Evolutionary conservation across 306 rosid species (phyloP), one percentile per base, ranked within the genome.

Genomic region (Cicer judaicum): DNA sequence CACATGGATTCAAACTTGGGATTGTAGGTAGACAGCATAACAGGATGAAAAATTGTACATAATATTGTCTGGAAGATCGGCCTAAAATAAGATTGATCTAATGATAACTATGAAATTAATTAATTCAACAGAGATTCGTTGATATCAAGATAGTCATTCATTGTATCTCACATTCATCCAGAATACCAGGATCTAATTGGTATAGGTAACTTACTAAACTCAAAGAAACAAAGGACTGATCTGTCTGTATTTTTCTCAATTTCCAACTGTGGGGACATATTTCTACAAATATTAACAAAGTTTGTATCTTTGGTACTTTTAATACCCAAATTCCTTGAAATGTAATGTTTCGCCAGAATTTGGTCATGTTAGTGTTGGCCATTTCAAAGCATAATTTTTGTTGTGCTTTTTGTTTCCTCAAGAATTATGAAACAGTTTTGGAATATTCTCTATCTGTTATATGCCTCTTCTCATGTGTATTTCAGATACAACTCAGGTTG

Each of bases 401-500:
- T 47, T 44, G 59, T 72, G 11, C 41, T 40, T 54, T 64, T 48
- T 70, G 7, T 61, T 57, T 8, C 70, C 60, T 65, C 56, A 61
- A 52, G 64, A 78, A 69, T 9, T 68, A 54, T 73, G 21, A 19
- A 19, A 19, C 21, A 13, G 12, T 64, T 75, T 61, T 75, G 54
- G 53, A 14, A 68, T 77, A 15, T n/a, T 34, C 55, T 80, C 59
- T 75, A 72, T 54, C 43, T 47, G 8, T 34, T 10, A 59, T 72
- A 38, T 42, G 38, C 65, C 36, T 54, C 44, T 39, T 81, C 24
- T 53, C 54, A 48, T 78, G 16, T 69, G 77, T 71, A 68, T 71
- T 75, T 79, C 88, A 94, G 99, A 88, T 94, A 82, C 88, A 85
- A 75, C 95, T 94, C 70, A 78, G 70, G 80, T 66, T 94, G 86